Conservation (phyloP, 2,329 filamentous ascomycete species). For the Calonectria honghensis region DNA sequence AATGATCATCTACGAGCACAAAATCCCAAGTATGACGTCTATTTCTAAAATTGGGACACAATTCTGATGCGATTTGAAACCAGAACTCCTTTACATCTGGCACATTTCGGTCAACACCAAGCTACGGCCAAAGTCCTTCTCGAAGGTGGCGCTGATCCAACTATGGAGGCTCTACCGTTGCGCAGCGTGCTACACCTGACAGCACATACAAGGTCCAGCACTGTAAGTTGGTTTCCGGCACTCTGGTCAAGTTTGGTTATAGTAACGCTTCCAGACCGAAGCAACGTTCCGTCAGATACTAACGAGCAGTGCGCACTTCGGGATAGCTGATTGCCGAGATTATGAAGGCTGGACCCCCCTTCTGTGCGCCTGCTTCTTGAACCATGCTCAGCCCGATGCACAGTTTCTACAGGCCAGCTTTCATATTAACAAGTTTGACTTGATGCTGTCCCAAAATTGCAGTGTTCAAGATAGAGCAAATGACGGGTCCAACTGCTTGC, state of each 20-base stretch:
- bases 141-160: neutral
- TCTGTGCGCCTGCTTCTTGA: neutral
- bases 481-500: neutral
- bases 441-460: neutral
- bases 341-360: neutral
- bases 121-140: neutral
- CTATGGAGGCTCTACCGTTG: neutral
- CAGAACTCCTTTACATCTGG: neutral
- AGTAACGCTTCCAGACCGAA: neutral
- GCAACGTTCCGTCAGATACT: neutral
- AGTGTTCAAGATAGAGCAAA: neutral
- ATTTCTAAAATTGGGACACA: neutral
- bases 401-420: neutral
- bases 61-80: neutral
- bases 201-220: neutral
- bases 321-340: neutral
- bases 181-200: neutral
- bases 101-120: neutral
- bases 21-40: neutral
- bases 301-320: neutral
- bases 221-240: neutral
- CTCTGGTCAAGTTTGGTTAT: fast-evolving
- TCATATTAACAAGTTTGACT: neutral
- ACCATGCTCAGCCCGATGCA: neutral
- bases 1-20: neutral